phyloP scores from a whole-genome alignment of 305 asterid genomes.

The Rubia tinctorum region DNA sequence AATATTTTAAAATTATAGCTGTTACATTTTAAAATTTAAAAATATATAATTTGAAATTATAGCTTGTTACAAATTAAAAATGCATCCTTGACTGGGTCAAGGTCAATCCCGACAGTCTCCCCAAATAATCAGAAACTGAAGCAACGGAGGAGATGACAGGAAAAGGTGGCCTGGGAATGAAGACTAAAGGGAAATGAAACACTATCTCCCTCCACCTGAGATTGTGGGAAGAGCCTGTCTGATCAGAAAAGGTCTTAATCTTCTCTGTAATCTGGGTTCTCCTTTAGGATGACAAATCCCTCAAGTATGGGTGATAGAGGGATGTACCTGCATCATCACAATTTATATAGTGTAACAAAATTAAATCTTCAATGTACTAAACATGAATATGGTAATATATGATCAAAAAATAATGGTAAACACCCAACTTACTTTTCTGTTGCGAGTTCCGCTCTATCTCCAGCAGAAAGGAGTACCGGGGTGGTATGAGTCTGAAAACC shows the following conservation, averaged over 20 bases:
- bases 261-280: slow-evolving; percentile 85
- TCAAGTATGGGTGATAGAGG: slow-evolving; percentile 91
- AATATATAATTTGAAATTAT: no score
- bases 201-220: neutral
- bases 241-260: slow-evolving; percentile 29
- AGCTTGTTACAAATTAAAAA: neutral
- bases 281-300: slow-evolving; percentile 89
- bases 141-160: neutral
- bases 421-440: slow-evolving; percentile 71
- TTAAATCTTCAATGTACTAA: neutral
- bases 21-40: no score
- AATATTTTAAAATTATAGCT: no score
- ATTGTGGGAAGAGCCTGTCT: neutral
- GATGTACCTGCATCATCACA: slow-evolving; percentile 49
- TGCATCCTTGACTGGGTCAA: neutral
- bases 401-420: no score
- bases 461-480: slow-evolving; percentile 90
- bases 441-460: slow-evolving; percentile 98
- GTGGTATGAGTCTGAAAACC: slow-evolving; percentile 98
- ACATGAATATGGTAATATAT: neutral
- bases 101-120: neutral
- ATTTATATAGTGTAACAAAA: neutral
- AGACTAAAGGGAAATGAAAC: neutral
- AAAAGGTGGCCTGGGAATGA: neutral
- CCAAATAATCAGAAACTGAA: neutral